Conservation (phyloP, 2,329 filamentous ascomycete genomes). For the Trichocomaceae sp. region DNA sequence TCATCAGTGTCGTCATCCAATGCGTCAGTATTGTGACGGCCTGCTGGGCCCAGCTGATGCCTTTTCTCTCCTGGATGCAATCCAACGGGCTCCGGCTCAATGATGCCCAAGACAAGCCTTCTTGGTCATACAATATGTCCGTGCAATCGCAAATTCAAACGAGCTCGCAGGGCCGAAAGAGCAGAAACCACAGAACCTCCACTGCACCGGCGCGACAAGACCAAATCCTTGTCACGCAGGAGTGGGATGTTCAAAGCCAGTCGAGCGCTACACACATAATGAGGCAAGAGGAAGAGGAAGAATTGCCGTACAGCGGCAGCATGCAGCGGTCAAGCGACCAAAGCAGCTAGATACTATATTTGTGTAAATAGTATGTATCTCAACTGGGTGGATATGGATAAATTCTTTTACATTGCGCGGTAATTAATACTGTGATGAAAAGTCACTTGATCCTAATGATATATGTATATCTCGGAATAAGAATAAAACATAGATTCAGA, state of each 20-base stretch:
- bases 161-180: conserved; percentile 5
- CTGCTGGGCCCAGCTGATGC: conserved; percentile 19
- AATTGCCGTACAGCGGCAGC: background rate
- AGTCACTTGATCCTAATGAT: background rate
- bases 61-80: conserved; percentile 19
- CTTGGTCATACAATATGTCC: conserved; percentile 10
- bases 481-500: background rate
- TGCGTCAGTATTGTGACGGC: conserved; percentile 23
- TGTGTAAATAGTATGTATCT: background rate
- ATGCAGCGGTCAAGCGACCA: conserved; percentile 4
- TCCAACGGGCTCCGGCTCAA: conserved; percentile 18
- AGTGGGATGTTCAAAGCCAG: conserved; percentile 17
- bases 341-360: conserved; percentile 4
- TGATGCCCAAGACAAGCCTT: conserved; percentile 6
- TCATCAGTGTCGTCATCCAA: conserved; percentile 17
- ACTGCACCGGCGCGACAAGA: conserved; percentile 8
- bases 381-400: conserved; percentile 2
- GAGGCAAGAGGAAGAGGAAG: conserved; percentile 12
- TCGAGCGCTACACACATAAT: conserved; percentile 18
- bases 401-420: conserved; percentile 1
- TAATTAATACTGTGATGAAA: conserved; percentile 2
- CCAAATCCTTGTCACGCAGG: conserved; percentile 13
- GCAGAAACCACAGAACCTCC: conserved; percentile 4
- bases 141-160: conserved; percentile 7
- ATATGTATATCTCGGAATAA: conserved; percentile 4